phyloP scores from a whole-genome alignment of 768 basidiomycete genomes.

The Psilocybe azurescens region DNA sequence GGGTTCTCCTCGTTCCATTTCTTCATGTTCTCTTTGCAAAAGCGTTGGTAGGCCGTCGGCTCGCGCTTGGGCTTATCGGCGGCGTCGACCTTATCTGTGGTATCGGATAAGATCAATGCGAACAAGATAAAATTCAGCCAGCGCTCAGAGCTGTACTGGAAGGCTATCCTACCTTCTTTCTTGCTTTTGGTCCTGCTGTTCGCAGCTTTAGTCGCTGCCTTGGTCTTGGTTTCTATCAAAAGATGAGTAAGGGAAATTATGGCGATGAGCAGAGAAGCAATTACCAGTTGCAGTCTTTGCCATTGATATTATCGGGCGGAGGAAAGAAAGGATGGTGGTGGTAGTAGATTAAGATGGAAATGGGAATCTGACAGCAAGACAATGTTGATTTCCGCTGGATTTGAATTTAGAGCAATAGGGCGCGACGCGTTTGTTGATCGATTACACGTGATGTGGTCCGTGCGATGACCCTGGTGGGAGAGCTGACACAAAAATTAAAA shows the following conservation, averaged over 20 bases:
- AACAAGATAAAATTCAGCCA: neutral
- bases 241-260: slow-evolving; percentile 5
- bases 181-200: slow-evolving; percentile 44
- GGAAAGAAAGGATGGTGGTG: slow-evolving; percentile 15
- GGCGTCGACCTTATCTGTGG: slow-evolving; percentile 29
- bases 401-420: slow-evolving; percentile 13
- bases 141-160: neutral
- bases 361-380: slow-evolving; percentile 19
- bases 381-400: slow-evolving; percentile 8
- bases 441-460: slow-evolving; percentile 13
- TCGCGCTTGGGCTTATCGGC: slow-evolving; percentile 58
- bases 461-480: slow-evolving; percentile 1
- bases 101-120: neutral
- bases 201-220: slow-evolving; percentile 59
- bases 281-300: slow-evolving; percentile 56
- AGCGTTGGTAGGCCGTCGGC: slow-evolving; percentile 65
- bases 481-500: slow-evolving; percentile 3
- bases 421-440: slow-evolving; percentile 24
- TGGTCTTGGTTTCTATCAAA: slow-evolving; percentile 53
- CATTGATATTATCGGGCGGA: slow-evolving; percentile 38
- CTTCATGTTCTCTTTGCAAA: slow-evolving; percentile 61
- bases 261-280: slow-evolving; percentile 13
- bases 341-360: slow-evolving; percentile 15
- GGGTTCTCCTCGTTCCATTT: slow-evolving; percentile 61
- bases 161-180: slow-evolving; percentile 35